Conservation (phyloP, 73 alveolate genomes). For the Tetrahymena borealis region DNA sequence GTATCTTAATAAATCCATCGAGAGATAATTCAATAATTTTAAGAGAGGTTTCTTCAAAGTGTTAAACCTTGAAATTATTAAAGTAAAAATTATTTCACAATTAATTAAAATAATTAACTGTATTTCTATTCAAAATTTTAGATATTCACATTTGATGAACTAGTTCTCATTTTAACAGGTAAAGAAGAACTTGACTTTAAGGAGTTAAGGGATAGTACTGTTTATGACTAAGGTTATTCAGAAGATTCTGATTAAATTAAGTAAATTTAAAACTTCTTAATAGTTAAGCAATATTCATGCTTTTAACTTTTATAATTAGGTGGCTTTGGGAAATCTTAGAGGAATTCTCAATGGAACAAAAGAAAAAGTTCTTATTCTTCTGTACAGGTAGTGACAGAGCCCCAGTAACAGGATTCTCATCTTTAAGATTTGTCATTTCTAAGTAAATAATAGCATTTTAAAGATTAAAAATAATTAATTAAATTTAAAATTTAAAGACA, state of each 20-base stretch:
- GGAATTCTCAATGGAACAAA: conserved; percentile 43
- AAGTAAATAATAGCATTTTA: not conserved
- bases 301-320: not conserved
- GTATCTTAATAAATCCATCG: conserved; percentile 71
- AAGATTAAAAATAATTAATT: not conserved
- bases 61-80: conserved; percentile 20
- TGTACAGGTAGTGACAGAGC: conserved; percentile 75
- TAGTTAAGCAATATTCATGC: not conserved
- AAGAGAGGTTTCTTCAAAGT: conserved; percentile 23
- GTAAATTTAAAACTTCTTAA: not conserved
- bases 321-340: conserved; percentile 77
- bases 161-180: conserved; percentile 6
- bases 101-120: not conserved
- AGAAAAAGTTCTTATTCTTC: conserved; percentile 60
- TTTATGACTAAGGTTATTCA: conserved; percentile 28
- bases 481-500: conserved; percentile 45
- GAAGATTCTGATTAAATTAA: conserved; percentile 14
- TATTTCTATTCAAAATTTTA: not conserved
- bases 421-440: conserved; percentile 41
- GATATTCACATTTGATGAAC: conserved; percentile 28
- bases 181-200: conserved; percentile 4
- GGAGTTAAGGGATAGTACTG: conserved; percentile 3
- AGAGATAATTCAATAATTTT: conserved; percentile 56
- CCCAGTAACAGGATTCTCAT: conserved; percentile 66
- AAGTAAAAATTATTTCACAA: not conserved